These are phyloP conservation scores for Cercospora zeae-maydis DNA, from an alignment of 2,329 filamentous ascomycete species.

Conservation along the genomic window DNA sequence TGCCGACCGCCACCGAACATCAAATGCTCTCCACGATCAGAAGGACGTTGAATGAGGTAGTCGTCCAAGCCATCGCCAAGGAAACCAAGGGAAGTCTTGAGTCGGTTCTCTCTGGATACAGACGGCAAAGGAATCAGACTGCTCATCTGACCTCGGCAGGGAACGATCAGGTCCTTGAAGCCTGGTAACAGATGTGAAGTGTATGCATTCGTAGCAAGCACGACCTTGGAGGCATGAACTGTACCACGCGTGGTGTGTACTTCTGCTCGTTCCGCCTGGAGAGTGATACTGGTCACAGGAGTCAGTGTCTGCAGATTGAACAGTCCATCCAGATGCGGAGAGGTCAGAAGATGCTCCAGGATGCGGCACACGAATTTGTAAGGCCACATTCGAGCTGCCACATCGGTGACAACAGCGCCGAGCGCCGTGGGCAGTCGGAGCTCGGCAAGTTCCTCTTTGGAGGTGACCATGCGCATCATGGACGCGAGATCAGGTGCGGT, in stretches of 20 bases:
- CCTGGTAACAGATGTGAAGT: constrained; percentile 69
- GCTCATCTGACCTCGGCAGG: constrained; percentile 70
- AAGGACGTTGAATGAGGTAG: constrained; percentile 69
- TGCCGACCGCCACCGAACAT: constrained; percentile 69
- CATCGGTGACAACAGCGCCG: constrained; percentile 62
- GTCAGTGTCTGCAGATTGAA: constrained; percentile 76
- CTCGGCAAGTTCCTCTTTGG: constrained; percentile 45
- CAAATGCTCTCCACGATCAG: constrained; percentile 51
- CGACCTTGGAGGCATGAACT: constrained; percentile 59
- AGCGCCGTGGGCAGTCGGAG: constrained; percentile 54
- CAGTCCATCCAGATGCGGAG: constrained; percentile 28
- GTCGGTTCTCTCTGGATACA: constrained; percentile 32
- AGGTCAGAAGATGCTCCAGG: constrained; percentile 56
- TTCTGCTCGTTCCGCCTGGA: constrained; percentile 17
- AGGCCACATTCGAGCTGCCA: constrained; percentile 71
- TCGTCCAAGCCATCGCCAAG: constrained; percentile 60
- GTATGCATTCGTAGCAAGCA: constrained; percentile 82
- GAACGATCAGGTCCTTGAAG: constrained; percentile 69
- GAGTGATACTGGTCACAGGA: constrained; percentile 48
- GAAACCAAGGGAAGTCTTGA: constrained; percentile 64
- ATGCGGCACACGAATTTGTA: constrained; percentile 78
- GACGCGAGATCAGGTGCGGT: constrained; percentile 56
- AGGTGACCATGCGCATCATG: constrained; percentile 40
- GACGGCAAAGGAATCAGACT: constrained; percentile 57
- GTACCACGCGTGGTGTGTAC: constrained; percentile 62